phyloP scores from a whole-genome alignment of 2,329 filamentous ascomycete species.

The Aspergillus sp. region DNA sequence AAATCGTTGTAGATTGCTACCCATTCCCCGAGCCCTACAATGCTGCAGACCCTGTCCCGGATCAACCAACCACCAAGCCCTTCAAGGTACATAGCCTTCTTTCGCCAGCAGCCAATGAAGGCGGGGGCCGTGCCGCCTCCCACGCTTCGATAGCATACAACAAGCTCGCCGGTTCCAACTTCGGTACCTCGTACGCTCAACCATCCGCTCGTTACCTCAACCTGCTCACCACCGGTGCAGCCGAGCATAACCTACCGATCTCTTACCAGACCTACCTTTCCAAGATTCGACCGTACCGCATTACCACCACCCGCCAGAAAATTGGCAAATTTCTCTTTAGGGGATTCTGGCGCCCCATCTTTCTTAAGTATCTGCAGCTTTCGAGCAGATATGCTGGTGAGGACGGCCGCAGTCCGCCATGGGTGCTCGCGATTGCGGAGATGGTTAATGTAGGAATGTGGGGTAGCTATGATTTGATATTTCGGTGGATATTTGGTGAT shows the following conservation, averaged over 20 bases:
- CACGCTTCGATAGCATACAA: too few species aligned
- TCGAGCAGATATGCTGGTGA: constrained; percentile 52
- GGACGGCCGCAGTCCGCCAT: constrained; percentile 63
- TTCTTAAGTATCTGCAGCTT: constrained; percentile 51
- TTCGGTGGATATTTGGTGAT: constrained; percentile 71
- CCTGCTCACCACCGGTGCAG: constrained; percentile 71
- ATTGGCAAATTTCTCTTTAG: constrained; percentile 63
- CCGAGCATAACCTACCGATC: constrained; percentile 71
- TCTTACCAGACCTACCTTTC: constrained; percentile 73
- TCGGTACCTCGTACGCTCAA: constrained; percentile 63
- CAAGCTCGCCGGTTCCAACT: neutral
- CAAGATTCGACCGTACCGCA: constrained; percentile 63
- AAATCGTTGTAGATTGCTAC: constrained; percentile 75
- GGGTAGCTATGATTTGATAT: constrained; percentile 60
- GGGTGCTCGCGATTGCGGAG: constrained; percentile 54
- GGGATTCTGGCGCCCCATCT: constrained; percentile 52
- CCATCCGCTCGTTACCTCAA: constrained; percentile 79
- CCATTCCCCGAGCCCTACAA: constrained; percentile 53
- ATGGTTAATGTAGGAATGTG: constrained; percentile 56
- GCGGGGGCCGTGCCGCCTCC: neutral
- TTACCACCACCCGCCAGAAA: constrained; percentile 63
- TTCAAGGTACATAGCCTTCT: constrained; percentile 86
- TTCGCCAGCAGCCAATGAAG: constrained; percentile 49
- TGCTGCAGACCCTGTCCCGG: constrained; percentile 55
- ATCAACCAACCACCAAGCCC: constrained; percentile 56